Evolutionary conservation across 1,284 basidiomycete genomes (phyloP).

Genomic region (Somion occarium): DNA sequence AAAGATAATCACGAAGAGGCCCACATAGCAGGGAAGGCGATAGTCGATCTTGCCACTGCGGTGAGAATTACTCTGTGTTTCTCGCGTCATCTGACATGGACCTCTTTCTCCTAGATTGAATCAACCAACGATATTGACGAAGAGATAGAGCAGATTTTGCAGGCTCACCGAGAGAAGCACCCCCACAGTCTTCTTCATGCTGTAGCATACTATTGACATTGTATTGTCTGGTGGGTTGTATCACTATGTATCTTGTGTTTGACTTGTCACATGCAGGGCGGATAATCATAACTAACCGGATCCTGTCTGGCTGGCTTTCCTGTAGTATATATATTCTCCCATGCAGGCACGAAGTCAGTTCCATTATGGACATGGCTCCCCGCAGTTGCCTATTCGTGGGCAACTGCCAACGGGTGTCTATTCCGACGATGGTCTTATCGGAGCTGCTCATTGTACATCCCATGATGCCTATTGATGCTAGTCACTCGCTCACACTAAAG

Average conservation of each 20-base stretch:
- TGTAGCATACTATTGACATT: conserved; percentile 78
- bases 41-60: conserved; percentile 87
- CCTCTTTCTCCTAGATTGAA: conserved; percentile 74
- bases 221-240: conserved; percentile 1
- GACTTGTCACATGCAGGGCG: too few relatives aligned
- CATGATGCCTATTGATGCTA: conserved; percentile 2
- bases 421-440: neutral
- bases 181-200: conserved; percentile 92
- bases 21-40: conserved; percentile 90
- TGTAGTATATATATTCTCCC: too few relatives aligned
- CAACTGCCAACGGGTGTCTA: neutral
- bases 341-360: too few relatives aligned
- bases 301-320: too few relatives aligned
- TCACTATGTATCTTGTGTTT: neutral
- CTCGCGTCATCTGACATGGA: conserved; percentile 2
- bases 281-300: too few relatives aligned
- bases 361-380: too few relatives aligned
- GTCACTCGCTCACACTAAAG: neutral
- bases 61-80: conserved; percentile 44
- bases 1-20: conserved; percentile 99
- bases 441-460: neutral
- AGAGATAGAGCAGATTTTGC: conserved; percentile 85
- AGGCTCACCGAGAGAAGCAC: conserved; percentile 81
- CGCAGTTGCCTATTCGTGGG: too few relatives aligned
- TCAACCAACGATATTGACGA: conserved; percentile 82